phyloP scores from a whole-genome alignment of 1,284 basidiomycete genomes.

The Cryptococcus amylolentus region DNA sequence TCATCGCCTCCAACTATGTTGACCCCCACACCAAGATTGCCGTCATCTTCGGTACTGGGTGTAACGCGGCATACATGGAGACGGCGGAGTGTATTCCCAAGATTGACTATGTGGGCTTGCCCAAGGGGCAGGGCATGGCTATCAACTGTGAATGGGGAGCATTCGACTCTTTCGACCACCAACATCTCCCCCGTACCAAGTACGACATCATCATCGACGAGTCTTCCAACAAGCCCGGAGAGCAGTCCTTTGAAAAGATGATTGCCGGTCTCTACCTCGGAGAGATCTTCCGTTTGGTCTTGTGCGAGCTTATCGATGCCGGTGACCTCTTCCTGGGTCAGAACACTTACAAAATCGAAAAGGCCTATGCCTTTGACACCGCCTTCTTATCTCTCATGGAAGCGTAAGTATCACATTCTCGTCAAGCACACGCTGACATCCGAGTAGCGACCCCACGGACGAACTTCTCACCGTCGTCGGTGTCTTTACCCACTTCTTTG shows the following conservation, averaged over 20 bases:
- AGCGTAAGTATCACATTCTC: slow-evolving; percentile 54
- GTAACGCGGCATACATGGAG: slow-evolving; percentile 98
- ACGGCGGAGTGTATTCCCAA: slow-evolving; percentile 71
- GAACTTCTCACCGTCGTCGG: slow-evolving; percentile 94
- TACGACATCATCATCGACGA: slow-evolving; percentile 93
- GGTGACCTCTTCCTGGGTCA: slow-evolving; percentile 96
- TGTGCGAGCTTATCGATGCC: slow-evolving; percentile 94
- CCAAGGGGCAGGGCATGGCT: slow-evolving; percentile 72
- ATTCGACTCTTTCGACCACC: slow-evolving; percentile 93
- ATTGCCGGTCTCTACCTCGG: slow-evolving; percentile 97
- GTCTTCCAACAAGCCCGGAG: slow-evolving; percentile 90
- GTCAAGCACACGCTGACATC: background rate
- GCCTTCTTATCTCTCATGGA: slow-evolving; percentile 97
- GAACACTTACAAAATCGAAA: slow-evolving; percentile 96
- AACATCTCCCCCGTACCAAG: slow-evolving; percentile 89
- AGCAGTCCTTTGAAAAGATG: slow-evolving; percentile 82
- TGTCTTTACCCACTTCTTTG: slow-evolving; percentile 94
- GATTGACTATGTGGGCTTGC: slow-evolving; percentile 69
- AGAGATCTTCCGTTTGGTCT: slow-evolving; percentile 88
- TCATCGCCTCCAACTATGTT: slow-evolving; percentile 96
- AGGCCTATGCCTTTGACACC: slow-evolving; percentile 87
- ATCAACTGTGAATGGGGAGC: slow-evolving; percentile 88
- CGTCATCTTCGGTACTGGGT: slow-evolving; percentile 96
- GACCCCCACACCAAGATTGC: slow-evolving; percentile 86
- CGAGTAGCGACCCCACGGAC: slow-evolving; percentile 83